A percentile compares a stretch with the other conserved stretches of the same genome.
These are phyloP conservation scores for Lotmaria passim DNA, from an alignment of 208 protist species.

Conservation along the genomic window DNA sequence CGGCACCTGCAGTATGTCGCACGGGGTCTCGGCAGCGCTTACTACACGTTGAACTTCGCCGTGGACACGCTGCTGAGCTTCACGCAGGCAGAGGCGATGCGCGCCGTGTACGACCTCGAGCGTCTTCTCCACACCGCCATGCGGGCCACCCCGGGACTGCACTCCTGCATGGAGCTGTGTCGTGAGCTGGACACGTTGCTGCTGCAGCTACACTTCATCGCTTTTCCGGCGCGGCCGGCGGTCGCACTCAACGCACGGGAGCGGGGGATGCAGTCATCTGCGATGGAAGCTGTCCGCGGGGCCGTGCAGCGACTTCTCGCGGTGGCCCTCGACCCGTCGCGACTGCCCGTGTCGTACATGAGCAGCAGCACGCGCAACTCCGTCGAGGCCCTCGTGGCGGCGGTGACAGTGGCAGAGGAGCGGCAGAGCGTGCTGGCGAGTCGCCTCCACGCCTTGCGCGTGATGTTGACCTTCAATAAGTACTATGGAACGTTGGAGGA, in stretches of 20 bases:
- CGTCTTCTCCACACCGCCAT: conserved; percentile 27
- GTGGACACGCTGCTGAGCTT: conserved; percentile 79
- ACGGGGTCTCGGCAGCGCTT: conserved; percentile 72
- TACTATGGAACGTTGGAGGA: conserved; percentile 70
- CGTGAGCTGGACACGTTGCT: conserved; percentile 66
- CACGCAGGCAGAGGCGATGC: conserved; percentile 52
- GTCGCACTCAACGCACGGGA: conserved; percentile 28
- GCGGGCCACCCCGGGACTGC: conserved; percentile 11
- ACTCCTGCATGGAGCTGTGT: conserved; percentile 72
- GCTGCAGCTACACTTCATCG: conserved; percentile 53
- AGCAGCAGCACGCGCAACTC: conserved; percentile 56
- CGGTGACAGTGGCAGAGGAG: conserved; percentile 43
- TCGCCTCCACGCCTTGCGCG: conserved; percentile 64
- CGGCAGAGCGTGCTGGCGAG: conserved; percentile 46
- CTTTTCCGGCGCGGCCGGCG: conserved; percentile 44
- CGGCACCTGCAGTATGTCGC: conserved; percentile 37
- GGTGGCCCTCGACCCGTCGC: conserved; percentile 62
- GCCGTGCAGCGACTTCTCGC: conserved; percentile 52
- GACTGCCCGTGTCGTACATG: conserved; percentile 59
- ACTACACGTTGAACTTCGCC: conserved; percentile 81
- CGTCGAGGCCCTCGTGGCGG: conserved; percentile 70
- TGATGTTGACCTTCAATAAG: conserved; percentile 80
- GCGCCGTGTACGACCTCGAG: conserved; percentile 64
- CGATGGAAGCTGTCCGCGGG: conserved; percentile 38
- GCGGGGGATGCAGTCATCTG: conserved; percentile 30